Base-by-base conservation (phyloP, 2,329 filamentous ascomycete genomes). In the Aspergillus sp. region DNA sequence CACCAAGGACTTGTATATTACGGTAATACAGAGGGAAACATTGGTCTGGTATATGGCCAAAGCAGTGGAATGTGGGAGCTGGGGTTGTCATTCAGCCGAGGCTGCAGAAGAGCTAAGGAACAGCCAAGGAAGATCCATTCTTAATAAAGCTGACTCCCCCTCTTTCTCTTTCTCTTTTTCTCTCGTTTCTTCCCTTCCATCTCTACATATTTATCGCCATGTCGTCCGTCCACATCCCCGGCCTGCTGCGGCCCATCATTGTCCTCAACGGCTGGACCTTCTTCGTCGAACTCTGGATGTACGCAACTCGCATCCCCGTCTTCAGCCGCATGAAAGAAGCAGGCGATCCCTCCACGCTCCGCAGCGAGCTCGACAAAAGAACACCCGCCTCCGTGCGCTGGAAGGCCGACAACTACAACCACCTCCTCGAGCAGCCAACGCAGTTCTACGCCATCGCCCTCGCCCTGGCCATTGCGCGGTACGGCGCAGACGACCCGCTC, bases 361-460 rank as follows among this genome's bases (percentile, higher is more conserved):
- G 59, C 36, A 56, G 61, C 44, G 62, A 74, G 49, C 51, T 73
- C 36, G 62, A 70, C 53, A 48, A 56, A 6, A 60, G 64, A 41
- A 64, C 68, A 2, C 71, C 72, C 4, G 47, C 68, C 1, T 42
- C 52, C 24, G 64, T 68, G 30, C 70, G 70, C 55, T 76, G 68
- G 68, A 71, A 72, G 53, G 73, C 72, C 11, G 76, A 78, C 60
- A 80, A 80, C 61, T 79, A 69, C 66, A 76, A 77, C 62, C 71
- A 80, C 56, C 65, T 79, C 48, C 65, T 73, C 55, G 76, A 80
- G 66, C 76, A 79, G 62, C 77, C 77, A 15, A 77, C 74, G 2
- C 71, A 74, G 42, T 80, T 80, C 67, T 80, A 78, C 65, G 76
- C 75, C 17, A 59, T 74, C 18, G 62, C 66, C 11, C 64, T 79